Evolutionary conservation across 2,329 filamentous ascomycete species (phyloP).

Genomic region (Sphaerulina musiva): DNA sequence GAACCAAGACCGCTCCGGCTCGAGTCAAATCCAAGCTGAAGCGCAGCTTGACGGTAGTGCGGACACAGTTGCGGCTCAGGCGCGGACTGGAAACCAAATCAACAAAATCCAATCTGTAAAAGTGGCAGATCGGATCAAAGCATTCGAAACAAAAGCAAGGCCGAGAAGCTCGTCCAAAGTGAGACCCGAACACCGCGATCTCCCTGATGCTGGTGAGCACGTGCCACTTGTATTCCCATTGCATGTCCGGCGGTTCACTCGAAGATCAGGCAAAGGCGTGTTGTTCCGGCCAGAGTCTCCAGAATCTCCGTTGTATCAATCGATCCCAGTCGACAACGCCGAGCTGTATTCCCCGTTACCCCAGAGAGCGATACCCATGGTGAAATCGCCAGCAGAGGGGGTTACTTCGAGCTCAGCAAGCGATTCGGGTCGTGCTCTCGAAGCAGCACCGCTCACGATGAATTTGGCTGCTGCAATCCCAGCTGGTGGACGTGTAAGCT

Average conservation of each 20-base stretch:
- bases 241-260: constrained; percentile 24
- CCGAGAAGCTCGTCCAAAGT: neutral
- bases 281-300: constrained; percentile 25
- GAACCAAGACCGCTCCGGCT: neutral
- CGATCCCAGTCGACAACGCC: constrained; percentile 17
- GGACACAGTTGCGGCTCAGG: constrained; percentile 9
- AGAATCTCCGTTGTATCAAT: constrained; percentile 25
- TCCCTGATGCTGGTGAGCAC: constrained; percentile 4
- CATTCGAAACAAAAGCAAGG: constrained; percentile 17
- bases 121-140: constrained; percentile 19
- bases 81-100: neutral
- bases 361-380: constrained; percentile 16
- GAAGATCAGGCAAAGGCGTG: constrained; percentile 21
- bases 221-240: constrained; percentile 27
- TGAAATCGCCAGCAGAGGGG: constrained; percentile 9
- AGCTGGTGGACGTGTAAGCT: neutral
- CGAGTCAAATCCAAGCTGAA: constrained; percentile 11
- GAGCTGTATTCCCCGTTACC: constrained; percentile 24
- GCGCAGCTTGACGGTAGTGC: constrained; percentile 13
- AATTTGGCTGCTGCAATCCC: neutral
- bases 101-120: constrained; percentile 3
- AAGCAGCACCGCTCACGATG: neutral
- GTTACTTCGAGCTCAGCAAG: neutral
- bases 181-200: neutral
- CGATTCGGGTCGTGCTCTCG: neutral